Conservation (phyloP, 768 basidiomycete genomes). For the Filobasidium floriforme region DNA sequence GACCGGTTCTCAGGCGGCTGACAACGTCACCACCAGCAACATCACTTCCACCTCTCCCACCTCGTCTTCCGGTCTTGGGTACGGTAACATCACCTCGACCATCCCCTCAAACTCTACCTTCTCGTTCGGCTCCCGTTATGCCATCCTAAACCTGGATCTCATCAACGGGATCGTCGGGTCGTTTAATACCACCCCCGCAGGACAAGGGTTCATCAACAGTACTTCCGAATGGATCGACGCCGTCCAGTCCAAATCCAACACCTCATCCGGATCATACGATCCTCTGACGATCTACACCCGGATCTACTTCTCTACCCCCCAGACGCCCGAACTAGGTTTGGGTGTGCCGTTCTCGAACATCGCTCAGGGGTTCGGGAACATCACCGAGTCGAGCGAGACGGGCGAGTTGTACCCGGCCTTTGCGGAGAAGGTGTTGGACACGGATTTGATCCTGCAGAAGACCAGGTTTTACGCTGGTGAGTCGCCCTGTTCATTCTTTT, state of each 20-base stretch:
- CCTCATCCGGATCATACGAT: too few species aligned
- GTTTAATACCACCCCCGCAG: background rate
- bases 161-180: constrained; percentile 1
- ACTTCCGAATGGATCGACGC: background rate
- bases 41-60: too few species aligned
- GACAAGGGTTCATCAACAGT: background rate
- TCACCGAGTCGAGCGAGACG: background rate
- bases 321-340: background rate
- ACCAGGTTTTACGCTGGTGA: constrained; percentile 1
- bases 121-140: background rate
- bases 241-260: background rate
- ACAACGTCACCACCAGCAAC: background rate
- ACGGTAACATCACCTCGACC: constrained; percentile 4
- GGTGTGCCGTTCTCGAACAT: background rate
- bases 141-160: background rate
- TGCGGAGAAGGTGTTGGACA: too few species aligned
- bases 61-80: background rate
- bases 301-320: background rate
- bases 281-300: background rate
- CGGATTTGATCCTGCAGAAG: background rate
- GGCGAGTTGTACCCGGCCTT: background rate
- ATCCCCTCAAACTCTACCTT: background rate
- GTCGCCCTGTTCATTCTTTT: background rate
- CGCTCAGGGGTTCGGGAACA: background rate
- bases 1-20: background rate